Percentiles rank a stretch among this genome's conserved stretches.
Evolutionary conservation across 805 yeast genomes (phyloP).

Genomic region (Kodamaea fukazawae): DNA sequence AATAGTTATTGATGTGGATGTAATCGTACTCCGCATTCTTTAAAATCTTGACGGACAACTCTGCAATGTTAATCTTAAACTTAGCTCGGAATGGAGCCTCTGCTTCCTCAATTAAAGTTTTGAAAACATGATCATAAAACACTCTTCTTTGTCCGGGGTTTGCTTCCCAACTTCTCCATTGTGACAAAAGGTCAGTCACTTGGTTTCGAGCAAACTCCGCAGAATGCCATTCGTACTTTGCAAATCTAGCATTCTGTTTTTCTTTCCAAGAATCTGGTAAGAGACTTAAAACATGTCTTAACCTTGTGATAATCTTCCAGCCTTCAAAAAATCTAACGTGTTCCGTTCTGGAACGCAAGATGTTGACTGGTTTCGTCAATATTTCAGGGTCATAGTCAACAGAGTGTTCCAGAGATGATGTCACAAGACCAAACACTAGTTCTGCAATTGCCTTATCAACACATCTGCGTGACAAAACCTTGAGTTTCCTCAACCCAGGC

Average conservation of each 20-base stretch:
- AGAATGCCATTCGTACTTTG: slow-evolving; percentile 35
- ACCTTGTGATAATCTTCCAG: slow-evolving; percentile 81
- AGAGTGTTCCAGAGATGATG: slow-evolving; percentile 37
- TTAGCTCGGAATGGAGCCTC: neutral
- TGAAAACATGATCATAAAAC: slow-evolving; percentile 52
- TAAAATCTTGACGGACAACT: slow-evolving; percentile 2
- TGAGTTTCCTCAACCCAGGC: slow-evolving; percentile 19
- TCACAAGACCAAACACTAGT: slow-evolving; percentile 40
- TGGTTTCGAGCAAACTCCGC: slow-evolving; percentile 53
- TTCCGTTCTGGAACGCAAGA: slow-evolving; percentile 63
- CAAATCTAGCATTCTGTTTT: slow-evolving; percentile 29
- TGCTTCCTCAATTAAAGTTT: neutral
- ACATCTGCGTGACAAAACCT: slow-evolving; percentile 12
- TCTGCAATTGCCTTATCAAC: slow-evolving; percentile 24
- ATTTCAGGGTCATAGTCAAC: slow-evolving; percentile 86
- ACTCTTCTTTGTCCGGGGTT: slow-evolving; percentile 56
- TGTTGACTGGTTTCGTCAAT: slow-evolving; percentile 82
- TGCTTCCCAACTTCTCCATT: slow-evolving; percentile 94
- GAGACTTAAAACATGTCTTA: slow-evolving; percentile 67
- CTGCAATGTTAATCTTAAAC: slow-evolving; percentile 4
- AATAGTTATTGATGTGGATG: slow-evolving; percentile 13
- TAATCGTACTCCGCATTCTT: slow-evolving; percentile 14
- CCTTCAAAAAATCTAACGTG: slow-evolving; percentile 80
- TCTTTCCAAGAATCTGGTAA: slow-evolving; percentile 55
- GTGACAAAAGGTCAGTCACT: slow-evolving; percentile 58